Conservation (phyloP, 805 yeast species). For the Zygosaccharomyces gambellarensis region DNA sequence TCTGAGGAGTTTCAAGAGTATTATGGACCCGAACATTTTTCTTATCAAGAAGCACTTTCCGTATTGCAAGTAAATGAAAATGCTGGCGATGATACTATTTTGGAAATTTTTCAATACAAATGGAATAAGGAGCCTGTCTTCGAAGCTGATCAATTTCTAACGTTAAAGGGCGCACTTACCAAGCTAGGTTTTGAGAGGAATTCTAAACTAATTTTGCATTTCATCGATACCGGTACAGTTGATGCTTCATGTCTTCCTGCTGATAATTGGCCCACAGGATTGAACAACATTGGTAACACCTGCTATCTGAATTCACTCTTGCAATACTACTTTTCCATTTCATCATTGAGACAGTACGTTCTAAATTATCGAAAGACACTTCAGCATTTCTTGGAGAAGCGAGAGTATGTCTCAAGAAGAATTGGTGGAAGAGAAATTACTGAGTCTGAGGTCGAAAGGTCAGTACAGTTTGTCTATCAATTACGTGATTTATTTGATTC, state of each 20-base stretch:
- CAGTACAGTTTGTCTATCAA: constrained; percentile 74
- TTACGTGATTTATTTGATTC: constrained; percentile 63
- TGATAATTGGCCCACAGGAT: constrained; percentile 81
- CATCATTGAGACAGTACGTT: constrained; percentile 69
- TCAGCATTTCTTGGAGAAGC: constrained; percentile 26
- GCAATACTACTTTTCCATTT: constrained; percentile 83
- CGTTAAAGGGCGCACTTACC: constrained; percentile 53
- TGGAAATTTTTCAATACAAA: constrained; percentile 31
- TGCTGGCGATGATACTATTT: constrained; percentile 49
- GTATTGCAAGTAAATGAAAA: constrained; percentile 45
- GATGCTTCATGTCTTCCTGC: constrained; percentile 57
- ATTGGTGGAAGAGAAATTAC: constrained; percentile 85
- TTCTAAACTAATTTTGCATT: constrained; percentile 53
- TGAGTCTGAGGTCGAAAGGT: constrained; percentile 70
- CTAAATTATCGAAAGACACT: constrained; percentile 46
- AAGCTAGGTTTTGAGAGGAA: constrained; percentile 50
- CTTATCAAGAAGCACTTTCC: constrained; percentile 42
- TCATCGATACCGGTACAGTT: constrained; percentile 55
- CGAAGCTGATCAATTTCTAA: constrained; percentile 46
- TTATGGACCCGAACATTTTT: constrained; percentile 25
- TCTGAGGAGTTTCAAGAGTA: constrained; percentile 28
- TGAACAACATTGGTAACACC: constrained; percentile 92
- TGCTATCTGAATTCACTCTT: constrained; percentile 87
- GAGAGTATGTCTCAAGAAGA: constrained; percentile 42
- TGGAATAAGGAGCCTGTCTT: constrained; percentile 26